Percentiles rank a stretch among this genome's conserved stretches.
phyloP scores from a whole-genome alignment of 2,329 filamentous ascomycete genomes.

The Paraconiothyrium sp. region DNA sequence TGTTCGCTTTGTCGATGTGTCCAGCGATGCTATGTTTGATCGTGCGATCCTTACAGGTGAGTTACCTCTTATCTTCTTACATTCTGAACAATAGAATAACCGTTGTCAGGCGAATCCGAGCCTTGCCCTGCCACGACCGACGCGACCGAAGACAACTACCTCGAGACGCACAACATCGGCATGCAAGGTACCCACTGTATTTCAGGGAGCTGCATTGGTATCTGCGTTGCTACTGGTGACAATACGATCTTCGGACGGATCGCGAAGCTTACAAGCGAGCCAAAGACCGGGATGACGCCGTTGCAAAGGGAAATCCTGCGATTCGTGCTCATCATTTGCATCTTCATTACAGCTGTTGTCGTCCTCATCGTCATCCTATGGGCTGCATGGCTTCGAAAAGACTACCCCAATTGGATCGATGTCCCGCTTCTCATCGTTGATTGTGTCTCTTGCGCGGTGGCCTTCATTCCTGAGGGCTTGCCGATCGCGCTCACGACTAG shows the following conservation, averaged over 20 bases:
- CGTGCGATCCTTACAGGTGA: conserved; percentile 75
- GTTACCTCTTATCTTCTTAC: neutral
- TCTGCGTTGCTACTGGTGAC: conserved; percentile 78
- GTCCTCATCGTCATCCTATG: conserved; percentile 72
- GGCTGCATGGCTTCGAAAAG: conserved; percentile 73
- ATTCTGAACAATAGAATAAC: conserved; percentile 20
- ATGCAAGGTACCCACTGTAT: conserved; percentile 83
- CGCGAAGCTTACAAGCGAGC: conserved; percentile 74
- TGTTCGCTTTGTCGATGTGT: conserved; percentile 73
- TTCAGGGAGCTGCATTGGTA: conserved; percentile 70
- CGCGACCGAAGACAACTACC: conserved; percentile 73
- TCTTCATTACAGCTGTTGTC: conserved; percentile 73
- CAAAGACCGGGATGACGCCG: conserved; percentile 72
- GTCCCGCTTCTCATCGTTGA: conserved; percentile 77
- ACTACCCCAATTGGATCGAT: conserved; percentile 75
- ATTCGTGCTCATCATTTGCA: conserved; percentile 76
- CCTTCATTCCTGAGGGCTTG: conserved; percentile 74
- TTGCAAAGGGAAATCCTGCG: conserved; percentile 77
- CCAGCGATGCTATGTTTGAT: conserved; percentile 76
- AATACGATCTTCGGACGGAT: conserved; percentile 79
- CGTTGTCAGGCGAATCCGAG: conserved; percentile 67
- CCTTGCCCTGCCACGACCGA: conserved; percentile 71
- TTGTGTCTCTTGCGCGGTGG: conserved; percentile 75
- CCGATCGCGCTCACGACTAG: conserved; percentile 60
- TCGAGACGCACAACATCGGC: conserved; percentile 79